phyloP scores from a whole-genome alignment of 2,329 filamentous ascomycete genomes.

The Drechslerella dactyloides region DNA sequence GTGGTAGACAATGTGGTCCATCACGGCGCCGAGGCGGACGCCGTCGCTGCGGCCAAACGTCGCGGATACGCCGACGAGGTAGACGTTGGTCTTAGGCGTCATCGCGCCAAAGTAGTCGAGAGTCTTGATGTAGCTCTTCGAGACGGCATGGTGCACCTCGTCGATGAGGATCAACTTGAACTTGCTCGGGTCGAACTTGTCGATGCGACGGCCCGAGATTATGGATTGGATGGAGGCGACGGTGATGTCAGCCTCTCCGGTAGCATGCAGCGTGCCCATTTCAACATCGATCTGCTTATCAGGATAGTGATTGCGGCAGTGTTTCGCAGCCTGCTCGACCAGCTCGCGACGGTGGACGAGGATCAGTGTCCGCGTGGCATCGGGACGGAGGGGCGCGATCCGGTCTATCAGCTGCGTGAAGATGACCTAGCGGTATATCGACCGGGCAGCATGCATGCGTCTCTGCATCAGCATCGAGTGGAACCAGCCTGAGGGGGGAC shows the following conservation, averaged over 20 bases:
- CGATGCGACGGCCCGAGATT: conserved; percentile 74
- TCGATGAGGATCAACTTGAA: conserved; percentile 95
- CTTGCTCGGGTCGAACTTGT: conserved; percentile 76
- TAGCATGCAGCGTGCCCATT: conserved; percentile 79
- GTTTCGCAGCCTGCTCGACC: conserved; percentile 87
- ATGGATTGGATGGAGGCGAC: conserved; percentile 89
- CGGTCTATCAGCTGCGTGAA: conserved; percentile 93
- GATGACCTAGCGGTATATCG: conserved; percentile 69
- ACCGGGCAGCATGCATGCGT: neutral
- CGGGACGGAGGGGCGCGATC: conserved; percentile 63
- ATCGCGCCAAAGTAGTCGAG: conserved; percentile 78
- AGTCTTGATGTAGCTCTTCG: conserved; percentile 75
- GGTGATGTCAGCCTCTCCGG: conserved; percentile 86
- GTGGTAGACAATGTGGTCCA: conserved; percentile 55
- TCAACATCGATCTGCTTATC: conserved; percentile 83
- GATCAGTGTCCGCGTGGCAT: conserved; percentile 80
- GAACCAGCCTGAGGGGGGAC: neutral
- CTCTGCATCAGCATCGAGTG: too few species aligned
- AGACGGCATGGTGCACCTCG: conserved; percentile 95
- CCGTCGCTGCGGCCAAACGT: conserved; percentile 64
- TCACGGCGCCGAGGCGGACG: conserved; percentile 53
- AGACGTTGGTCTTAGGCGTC: conserved; percentile 58
- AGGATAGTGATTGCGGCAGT: conserved; percentile 82
- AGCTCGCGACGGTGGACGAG: conserved; percentile 90
- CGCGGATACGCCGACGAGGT: conserved; percentile 87